Conservation (phyloP, 352 stramenopile genomes). For the Blastocystis sp. region DNA sequence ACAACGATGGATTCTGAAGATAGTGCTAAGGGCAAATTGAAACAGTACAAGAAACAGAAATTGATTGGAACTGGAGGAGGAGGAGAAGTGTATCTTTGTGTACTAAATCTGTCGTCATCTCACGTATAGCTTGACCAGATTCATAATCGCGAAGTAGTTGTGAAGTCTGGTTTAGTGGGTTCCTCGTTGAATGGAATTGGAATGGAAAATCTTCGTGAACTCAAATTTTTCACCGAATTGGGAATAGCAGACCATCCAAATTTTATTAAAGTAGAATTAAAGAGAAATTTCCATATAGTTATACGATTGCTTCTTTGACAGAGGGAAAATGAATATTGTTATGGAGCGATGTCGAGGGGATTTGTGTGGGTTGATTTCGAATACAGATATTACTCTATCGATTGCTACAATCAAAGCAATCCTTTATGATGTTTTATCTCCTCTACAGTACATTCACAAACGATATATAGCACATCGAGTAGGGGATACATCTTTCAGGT, state of each 20-base stretch:
- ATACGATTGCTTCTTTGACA: conserved; percentile 50
- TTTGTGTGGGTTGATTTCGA: conserved; percentile 4
- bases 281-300: neutral
- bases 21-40: neutral
- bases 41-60: conserved; percentile 31
- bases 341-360: conserved; percentile 37
- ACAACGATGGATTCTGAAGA: conserved; percentile 10
- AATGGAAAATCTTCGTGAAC: conserved; percentile 63
- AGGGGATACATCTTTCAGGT: neutral
- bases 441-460: conserved; percentile 2
- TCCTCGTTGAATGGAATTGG: neutral
- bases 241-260: conserved; percentile 22
- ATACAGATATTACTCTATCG: conserved; percentile 18
- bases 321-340: conserved; percentile 3
- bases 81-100: conserved; percentile 15
- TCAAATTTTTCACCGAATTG: conserved; percentile 52
- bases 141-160: conserved; percentile 20
- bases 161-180: neutral
- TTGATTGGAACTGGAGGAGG: conserved; percentile 33
- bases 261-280: conserved; percentile 11
- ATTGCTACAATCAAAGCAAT: conserved; percentile 44
- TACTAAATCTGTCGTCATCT: neutral
- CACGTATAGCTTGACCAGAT: neutral
- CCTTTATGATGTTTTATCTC: conserved; percentile 53
- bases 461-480: conserved; percentile 56